Evolutionary conservation across 2,329 filamentous ascomycete species (phyloP).

Genomic region (Paraphaeosphaeria minitans): DNA sequence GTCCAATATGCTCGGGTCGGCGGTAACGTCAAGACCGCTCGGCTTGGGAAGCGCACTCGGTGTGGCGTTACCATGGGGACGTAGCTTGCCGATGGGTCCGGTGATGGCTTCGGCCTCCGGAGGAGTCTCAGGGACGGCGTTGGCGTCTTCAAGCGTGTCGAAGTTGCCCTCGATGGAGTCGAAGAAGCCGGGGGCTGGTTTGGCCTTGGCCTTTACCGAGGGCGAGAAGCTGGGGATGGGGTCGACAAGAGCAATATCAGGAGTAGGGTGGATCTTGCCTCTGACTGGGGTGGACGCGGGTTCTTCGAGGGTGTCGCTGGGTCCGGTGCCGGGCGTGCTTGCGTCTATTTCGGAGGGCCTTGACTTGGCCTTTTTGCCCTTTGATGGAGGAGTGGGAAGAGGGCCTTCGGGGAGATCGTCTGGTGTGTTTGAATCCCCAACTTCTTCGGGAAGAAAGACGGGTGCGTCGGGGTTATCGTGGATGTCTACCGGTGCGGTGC

Average conservation of each 20-base stretch:
- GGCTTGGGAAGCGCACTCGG: conserved; percentile 7
- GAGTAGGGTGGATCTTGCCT: too few relatives aligned
- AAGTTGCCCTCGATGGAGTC: not conserved
- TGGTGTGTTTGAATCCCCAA: not conserved
- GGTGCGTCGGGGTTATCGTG: not conserved
- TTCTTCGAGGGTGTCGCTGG: not conserved
- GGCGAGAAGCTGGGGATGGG: not conserved
- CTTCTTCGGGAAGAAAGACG: not conserved
- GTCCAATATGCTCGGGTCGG: conserved; percentile 2
- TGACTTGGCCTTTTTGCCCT: not conserved
- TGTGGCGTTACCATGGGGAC: conserved; percentile 13
- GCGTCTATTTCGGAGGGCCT: not conserved
- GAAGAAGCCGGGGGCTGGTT: not conserved
- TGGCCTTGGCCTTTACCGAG: not conserved
- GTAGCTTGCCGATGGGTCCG: conserved; percentile 1
- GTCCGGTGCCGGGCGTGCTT: not conserved
- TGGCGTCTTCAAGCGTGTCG: not conserved
- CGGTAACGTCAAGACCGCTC: not conserved
- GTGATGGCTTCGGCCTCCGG: not conserved
- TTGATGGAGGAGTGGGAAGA: not conserved
- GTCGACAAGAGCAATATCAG: not conserved
- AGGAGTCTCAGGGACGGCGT: not conserved
- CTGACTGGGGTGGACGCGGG: not conserved
- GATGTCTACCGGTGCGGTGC: not conserved
- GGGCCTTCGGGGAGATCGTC: not conserved